Percentiles rank a stretch among this genome's conserved stretches.
Evolutionary conservation across 768 basidiomycete species (phyloP).

Genomic region (Boletus rubescentipes): DNA sequence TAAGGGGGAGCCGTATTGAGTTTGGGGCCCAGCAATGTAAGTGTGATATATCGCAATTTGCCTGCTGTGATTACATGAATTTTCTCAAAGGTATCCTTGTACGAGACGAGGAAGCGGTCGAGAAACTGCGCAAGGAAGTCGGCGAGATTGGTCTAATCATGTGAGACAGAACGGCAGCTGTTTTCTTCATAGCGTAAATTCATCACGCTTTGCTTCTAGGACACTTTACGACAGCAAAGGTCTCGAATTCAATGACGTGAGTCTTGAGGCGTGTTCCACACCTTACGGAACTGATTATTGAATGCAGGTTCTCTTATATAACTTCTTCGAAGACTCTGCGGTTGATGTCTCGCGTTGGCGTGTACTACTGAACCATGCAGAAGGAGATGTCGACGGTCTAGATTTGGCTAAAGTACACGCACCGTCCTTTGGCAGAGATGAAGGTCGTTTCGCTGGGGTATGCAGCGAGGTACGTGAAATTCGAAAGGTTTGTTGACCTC

Average conservation of each 20-base stretch:
- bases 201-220: conserved; percentile 13
- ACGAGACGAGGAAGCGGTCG: conserved; percentile 53
- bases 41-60: background rate
- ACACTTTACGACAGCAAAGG: conserved; percentile 35
- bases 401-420: conserved; percentile 24
- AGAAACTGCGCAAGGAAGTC: conserved; percentile 48
- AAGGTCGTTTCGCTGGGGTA: conserved; percentile 49
- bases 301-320: conserved; percentile 64
- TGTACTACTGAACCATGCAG: conserved; percentile 47
- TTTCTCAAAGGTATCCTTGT: conserved; percentile 59
- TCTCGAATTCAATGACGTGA: conserved; percentile 25
- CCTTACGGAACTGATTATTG: background rate
- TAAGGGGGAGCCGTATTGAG: conserved; percentile 48
- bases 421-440: conserved; percentile 47
- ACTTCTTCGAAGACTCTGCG: conserved; percentile 70
- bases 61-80: background rate
- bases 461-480: conserved; percentile 53
- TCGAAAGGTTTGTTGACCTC: background rate
- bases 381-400: conserved; percentile 19
- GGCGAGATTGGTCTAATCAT: conserved; percentile 60
- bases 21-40: conserved; percentile 68
- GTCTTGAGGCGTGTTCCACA: background rate
- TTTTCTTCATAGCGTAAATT: background rate
- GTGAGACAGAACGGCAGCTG: conserved; percentile 33
- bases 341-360: conserved; percentile 57